Conservation (phyloP, 2,329 filamentous ascomycete genomes). For the Exophiala sp. region DNA sequence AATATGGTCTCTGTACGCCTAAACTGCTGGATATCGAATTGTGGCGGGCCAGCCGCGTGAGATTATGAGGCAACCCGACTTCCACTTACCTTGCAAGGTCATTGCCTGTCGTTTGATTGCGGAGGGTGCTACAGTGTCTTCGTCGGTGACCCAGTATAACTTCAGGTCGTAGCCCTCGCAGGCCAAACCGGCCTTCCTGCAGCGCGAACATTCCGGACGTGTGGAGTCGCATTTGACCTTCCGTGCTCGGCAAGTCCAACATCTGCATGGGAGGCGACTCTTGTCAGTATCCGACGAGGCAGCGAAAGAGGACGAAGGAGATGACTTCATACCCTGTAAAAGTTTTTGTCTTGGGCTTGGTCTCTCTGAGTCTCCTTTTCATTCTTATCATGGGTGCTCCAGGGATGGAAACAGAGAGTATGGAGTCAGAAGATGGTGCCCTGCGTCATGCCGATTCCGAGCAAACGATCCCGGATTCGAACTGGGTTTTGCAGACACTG, state of each 20-base stretch:
- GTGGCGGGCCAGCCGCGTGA: no score
- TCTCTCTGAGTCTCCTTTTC: slow-evolving; percentile 8
- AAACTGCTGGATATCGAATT: not conserved
- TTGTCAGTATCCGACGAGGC: not conserved
- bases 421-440: not conserved
- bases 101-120: slow-evolving; percentile 21
- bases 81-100: slow-evolving; percentile 11
- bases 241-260: slow-evolving; percentile 17
- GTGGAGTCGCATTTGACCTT: slow-evolving; percentile 19
- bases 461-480: not conserved
- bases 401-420: not conserved
- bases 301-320: not conserved
- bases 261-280: not conserved
- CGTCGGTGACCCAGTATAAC: slow-evolving; percentile 19
- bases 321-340: slow-evolving; percentile 12
- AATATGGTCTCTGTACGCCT: no score
- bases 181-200: slow-evolving; percentile 6
- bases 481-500: not conserved
- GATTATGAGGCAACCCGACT: not conserved
- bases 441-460: not conserved
- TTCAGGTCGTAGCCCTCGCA: slow-evolving; percentile 19
- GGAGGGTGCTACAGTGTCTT: slow-evolving; percentile 16
- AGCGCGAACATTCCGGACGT: slow-evolving; percentile 11
- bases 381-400: slow-evolving; percentile 1
- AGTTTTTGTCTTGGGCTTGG: slow-evolving; percentile 15